Evolutionary conservation across 805 yeast genomes (phyloP), one percentile per base, ranked within the genome.

Genomic region (Blastobotrys americana): DNA sequence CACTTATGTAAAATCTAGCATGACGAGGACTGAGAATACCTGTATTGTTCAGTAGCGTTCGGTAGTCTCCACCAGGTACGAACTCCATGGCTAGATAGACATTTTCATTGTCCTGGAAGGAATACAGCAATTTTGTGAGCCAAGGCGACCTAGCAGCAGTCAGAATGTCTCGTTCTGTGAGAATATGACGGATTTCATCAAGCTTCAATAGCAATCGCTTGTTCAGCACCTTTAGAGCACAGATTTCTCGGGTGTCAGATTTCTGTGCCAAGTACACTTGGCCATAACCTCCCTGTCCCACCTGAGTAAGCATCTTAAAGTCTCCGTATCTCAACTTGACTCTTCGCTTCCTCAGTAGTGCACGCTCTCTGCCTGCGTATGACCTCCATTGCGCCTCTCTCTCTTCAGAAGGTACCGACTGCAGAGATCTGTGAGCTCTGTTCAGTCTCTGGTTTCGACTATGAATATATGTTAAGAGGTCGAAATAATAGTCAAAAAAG

Each of bases 241-340:
- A 90, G 39, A 93, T 83, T 65, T 93, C 99, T 51, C 81, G 78
- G 1, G 97, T 88, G 59, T 93, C 99, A 54, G 80, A 82, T 71
- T 93, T 93, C 54, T 89, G 77, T 1, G 99, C 97, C 50, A 93
- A 69, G 57, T 86, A 93, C n/a, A 93, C 99, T 66, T 93, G 97
- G 19, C 99, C 99, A 60, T 93, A 93, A 2, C 99, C 99, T 59
- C 99, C 99, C 69, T 93, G 98, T 10, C 99, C 99, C 25, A 93
- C 97, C 68, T 93, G 98, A 1, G 99, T 93, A 53, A 93, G 82
- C 71, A 90, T 85, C 61, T 88, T 94, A 61, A 93, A 93, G 64
- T 93, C 98, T 55, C 89, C 89, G 60, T 89, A 93, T 61, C 83
- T 85, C 28, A 97, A 95, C 64, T 87, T 86, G 47, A 87, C 72